Conservation (phyloP, 2,329 filamentous ascomycete species). For the Diplodia intermedia region DNA sequence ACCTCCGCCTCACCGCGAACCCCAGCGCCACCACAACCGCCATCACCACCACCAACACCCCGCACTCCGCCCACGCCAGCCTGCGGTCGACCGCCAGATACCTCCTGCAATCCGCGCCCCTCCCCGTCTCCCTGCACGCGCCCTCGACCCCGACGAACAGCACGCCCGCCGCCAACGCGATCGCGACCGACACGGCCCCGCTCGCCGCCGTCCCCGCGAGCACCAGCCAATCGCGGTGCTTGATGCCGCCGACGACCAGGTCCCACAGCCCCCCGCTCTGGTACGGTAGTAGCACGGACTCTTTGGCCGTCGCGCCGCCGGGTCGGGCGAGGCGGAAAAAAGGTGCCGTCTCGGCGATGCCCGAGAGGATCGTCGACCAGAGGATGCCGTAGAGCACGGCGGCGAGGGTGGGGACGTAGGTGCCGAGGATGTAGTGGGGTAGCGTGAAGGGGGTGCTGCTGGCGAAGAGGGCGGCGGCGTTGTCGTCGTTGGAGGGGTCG, state of each 20-base stretch:
- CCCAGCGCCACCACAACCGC: neutral
- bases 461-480: neutral
- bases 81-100: neutral
- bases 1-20: neutral
- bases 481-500: neutral
- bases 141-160: slow-evolving; percentile 30
- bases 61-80: slow-evolving; percentile 12
- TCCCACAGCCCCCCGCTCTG: neutral
- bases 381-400: slow-evolving; percentile 30
- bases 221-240: slow-evolving; percentile 11
- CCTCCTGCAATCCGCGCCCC: neutral
- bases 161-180: slow-evolving; percentile 29
- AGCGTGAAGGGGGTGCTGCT: too few species aligned
- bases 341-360: slow-evolving; percentile 30
- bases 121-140: slow-evolving; percentile 6
- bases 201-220: slow-evolving; percentile 29
- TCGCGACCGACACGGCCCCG: slow-evolving; percentile 17
- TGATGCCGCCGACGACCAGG: slow-evolving; percentile 12
- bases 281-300: neutral
- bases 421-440: slow-evolving; percentile 34
- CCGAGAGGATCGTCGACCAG: slow-evolving; percentile 30
- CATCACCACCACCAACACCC: neutral
- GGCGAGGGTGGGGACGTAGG: slow-evolving; percentile 30
- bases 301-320: neutral
- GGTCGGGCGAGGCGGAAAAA: slow-evolving; percentile 18